These are phyloP conservation scores for Craterostigma plantagineum DNA, from an alignment of 257 asterid species.

Conservation along the genomic window DNA sequence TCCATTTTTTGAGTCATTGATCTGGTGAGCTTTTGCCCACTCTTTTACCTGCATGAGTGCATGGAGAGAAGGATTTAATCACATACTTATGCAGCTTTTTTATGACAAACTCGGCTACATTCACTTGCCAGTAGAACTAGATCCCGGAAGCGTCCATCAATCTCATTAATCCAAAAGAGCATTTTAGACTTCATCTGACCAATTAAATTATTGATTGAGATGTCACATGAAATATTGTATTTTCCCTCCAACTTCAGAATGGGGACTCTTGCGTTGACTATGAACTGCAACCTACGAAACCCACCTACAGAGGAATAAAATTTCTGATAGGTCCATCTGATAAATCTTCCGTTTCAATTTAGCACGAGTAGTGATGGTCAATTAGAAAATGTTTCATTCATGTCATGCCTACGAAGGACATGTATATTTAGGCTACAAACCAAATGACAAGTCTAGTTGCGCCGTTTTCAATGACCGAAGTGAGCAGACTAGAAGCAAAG, in stretches of 20 bases:
- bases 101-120: conserved; percentile 6
- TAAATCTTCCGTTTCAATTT: no score
- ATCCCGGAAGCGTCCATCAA: conserved; percentile 52
- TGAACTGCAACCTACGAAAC: conserved; percentile 33
- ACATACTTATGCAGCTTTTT: conserved; percentile 3
- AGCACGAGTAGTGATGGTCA: no score
- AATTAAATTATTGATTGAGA: conserved; percentile 63
- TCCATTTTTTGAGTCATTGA: conserved; percentile 76
- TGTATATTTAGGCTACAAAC: no score
- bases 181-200: conserved; percentile 95
- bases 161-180: conserved; percentile 56
- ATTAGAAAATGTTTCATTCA: no score
- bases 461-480: no score
- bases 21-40: conserved; percentile 75
- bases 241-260: conserved; percentile 56
- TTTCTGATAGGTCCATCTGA: conserved; percentile 30
- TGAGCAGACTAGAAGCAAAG: no score
- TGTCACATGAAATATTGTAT: conserved; percentile 61
- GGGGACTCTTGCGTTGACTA: conserved; percentile 69
- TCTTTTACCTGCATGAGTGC: conserved; percentile 70
- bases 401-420: no score
- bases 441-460: no score
- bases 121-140: conserved; percentile 63
- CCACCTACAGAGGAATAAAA: conserved; percentile 38
- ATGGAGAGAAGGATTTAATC: conserved; percentile 9